A percentile compares a stretch with the other conserved stretches of the same genome.
These are phyloP conservation scores for Colletotrichum falcatum DNA, from an alignment of 2,329 filamentous ascomycete species.

Conservation along the genomic window DNA sequence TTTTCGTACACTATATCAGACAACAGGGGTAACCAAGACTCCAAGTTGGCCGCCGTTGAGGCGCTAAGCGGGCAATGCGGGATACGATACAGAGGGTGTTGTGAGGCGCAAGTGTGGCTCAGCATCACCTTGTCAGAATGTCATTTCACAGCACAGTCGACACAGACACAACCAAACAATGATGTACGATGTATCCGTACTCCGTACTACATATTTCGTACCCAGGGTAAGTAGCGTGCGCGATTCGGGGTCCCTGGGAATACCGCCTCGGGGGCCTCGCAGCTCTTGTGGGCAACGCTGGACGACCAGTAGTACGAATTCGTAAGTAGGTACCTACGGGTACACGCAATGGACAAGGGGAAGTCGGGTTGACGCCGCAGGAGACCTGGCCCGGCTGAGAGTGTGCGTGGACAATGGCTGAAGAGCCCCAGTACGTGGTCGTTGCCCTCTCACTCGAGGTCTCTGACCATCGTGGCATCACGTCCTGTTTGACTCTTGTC, in stretches of 20 bases:
- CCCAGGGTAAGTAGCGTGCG: too few species aligned
- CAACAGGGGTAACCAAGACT: too few species aligned
- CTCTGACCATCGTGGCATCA: background rate
- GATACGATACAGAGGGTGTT: background rate
- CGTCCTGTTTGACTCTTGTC: background rate
- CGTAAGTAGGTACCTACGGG: background rate
- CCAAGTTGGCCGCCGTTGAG: background rate
- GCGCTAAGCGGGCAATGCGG: too few species aligned
- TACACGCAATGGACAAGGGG: background rate
- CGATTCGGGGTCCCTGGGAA: slow-evolving; percentile 9
- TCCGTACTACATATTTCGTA: too few species aligned
- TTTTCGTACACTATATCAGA: background rate
- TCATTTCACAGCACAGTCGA: background rate
- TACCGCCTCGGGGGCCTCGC: slow-evolving; percentile 14
- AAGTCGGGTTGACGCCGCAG: slow-evolving; percentile 9
- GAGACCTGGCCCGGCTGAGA: slow-evolving; percentile 19
- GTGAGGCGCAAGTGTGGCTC: slow-evolving; percentile 31
- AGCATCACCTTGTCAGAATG: background rate
- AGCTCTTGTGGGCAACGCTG: slow-evolving; percentile 4
- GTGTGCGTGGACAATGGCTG: slow-evolving; percentile 16
- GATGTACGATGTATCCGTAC: too few species aligned
- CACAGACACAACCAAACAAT: background rate
- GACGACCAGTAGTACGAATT: background rate
- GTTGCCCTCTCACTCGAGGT: background rate
- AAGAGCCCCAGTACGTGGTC: background rate